Conservation (phyloP, 495 filamentous ascomycete species). For the Copromyces sp. region DNA sequence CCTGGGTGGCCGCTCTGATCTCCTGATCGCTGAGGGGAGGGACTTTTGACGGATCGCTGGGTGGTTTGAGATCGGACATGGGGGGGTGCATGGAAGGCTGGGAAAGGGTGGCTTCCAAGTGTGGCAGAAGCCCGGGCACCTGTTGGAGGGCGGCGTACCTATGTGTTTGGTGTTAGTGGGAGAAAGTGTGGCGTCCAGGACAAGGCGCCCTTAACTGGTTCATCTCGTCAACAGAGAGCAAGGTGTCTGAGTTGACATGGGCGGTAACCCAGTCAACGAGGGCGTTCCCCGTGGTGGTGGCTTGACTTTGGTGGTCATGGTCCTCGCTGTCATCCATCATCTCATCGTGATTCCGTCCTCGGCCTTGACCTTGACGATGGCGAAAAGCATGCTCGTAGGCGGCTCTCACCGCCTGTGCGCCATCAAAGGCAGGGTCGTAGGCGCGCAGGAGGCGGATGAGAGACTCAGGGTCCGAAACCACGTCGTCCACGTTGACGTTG, state of each 20-base stretch:
- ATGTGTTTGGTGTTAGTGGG: slow-evolving; percentile 2
- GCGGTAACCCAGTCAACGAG: slow-evolving; percentile 30
- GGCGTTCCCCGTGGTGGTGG: slow-evolving; percentile 5
- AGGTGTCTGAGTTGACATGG: slow-evolving; percentile 33
- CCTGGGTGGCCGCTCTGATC: slow-evolving; percentile 32
- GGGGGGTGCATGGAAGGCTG: not conserved
- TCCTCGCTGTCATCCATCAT: slow-evolving; percentile 1
- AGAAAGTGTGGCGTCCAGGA: not conserved
- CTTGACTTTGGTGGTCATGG: slow-evolving; percentile 9
- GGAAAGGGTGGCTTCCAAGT: not conserved
- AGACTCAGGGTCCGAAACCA: slow-evolving; percentile 16
- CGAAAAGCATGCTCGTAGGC: slow-evolving; percentile 2
- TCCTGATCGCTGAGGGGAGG: slow-evolving; percentile 29
- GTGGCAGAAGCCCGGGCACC: slow-evolving; percentile 13
- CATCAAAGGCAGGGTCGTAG: slow-evolving; percentile 21
- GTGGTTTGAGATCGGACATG: not conserved
- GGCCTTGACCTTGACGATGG: not conserved
- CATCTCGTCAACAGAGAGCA: slow-evolving; percentile 34
- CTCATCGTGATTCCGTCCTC: not conserved
- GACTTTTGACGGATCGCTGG: slow-evolving; percentile 4
- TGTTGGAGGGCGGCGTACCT: slow-evolving; percentile 31
- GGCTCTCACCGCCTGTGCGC: slow-evolving; percentile 19
- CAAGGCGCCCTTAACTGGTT: slow-evolving; percentile 25
- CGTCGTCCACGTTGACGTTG: not conserved
- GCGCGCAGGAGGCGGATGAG: slow-evolving; percentile 15